phyloP scores from a whole-genome alignment of 768 basidiomycete genomes.

The Trametes maxima region DNA sequence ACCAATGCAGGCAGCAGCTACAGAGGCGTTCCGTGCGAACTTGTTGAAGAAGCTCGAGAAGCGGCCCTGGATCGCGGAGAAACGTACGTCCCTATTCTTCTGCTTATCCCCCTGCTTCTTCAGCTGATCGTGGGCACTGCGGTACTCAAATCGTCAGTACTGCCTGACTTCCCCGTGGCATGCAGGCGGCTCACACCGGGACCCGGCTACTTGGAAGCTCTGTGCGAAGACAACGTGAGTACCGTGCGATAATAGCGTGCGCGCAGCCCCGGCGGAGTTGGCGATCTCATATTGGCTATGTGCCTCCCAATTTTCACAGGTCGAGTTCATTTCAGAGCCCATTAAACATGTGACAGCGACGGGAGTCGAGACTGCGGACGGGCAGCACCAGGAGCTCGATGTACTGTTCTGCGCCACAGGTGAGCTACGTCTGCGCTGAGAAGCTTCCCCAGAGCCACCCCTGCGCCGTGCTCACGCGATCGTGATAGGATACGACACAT shows the following conservation, averaged over 20 bases:
- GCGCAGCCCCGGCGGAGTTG: background rate
- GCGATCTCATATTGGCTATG: background rate
- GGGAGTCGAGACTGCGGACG: constrained; percentile 61
- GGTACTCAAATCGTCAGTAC: constrained; percentile 38
- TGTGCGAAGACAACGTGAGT: constrained; percentile 61
- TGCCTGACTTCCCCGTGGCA: constrained; percentile 58
- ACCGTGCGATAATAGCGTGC: background rate
- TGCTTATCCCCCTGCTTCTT: background rate
- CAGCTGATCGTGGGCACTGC: background rate
- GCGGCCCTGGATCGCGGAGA: constrained; percentile 63
- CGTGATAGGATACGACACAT: constrained; percentile 53
- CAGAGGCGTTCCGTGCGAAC: constrained; percentile 41
- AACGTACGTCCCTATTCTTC: constrained; percentile 38
- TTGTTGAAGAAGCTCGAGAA: constrained; percentile 55
- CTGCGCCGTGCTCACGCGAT: constrained; percentile 31
- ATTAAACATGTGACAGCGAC: constrained; percentile 55
- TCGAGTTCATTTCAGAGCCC: constrained; percentile 51
- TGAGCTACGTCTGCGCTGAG: constrained; percentile 18
- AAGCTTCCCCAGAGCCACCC: constrained; percentile 63
- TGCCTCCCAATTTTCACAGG: constrained; percentile 33
- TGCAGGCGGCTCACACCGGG: constrained; percentile 71
- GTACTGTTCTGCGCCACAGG: constrained; percentile 67
- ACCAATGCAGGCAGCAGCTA: constrained; percentile 40
- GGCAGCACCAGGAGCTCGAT: constrained; percentile 55
- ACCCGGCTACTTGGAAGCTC: constrained; percentile 66